A percentile compares a stretch with the other conserved stretches of the same genome.
Conservation (phyloP, 2,329 filamentous ascomycete genomes). For the Ophiostoma perfectum region DNA sequence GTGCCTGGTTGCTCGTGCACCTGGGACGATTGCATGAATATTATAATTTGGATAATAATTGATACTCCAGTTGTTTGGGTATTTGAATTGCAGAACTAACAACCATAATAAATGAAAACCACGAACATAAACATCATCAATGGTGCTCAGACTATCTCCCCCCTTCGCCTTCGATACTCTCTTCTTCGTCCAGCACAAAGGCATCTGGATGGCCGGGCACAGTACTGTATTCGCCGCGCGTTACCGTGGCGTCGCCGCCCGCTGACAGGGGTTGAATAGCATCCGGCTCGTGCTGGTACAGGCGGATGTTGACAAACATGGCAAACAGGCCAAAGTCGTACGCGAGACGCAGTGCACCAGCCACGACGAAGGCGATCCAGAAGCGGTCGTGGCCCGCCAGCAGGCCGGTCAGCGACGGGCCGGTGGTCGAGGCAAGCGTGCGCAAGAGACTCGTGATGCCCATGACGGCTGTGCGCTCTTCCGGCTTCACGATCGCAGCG, state of each 20-base stretch:
- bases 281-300: slow-evolving; percentile 46
- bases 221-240: slow-evolving; percentile 39
- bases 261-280: slow-evolving; percentile 30
- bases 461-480: slow-evolving; percentile 65
- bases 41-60: too few species aligned
- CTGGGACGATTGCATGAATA: too few species aligned
- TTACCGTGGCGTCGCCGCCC: slow-evolving; percentile 63
- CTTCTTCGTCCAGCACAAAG: slow-evolving; percentile 24
- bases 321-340: slow-evolving; percentile 56
- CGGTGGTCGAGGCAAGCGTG: slow-evolving; percentile 52
- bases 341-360: slow-evolving; percentile 47
- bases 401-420: slow-evolving; percentile 51
- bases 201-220: slow-evolving; percentile 23
- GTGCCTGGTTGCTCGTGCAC: background rate
- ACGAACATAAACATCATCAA: background rate
- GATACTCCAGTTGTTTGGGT: background rate
- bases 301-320: slow-evolving; percentile 54
- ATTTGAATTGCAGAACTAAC: background rate
- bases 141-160: background rate
- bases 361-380: slow-evolving; percentile 58
- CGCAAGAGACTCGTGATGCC: slow-evolving; percentile 59
- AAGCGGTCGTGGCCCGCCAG: slow-evolving; percentile 49
- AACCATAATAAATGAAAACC: background rate
- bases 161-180: slow-evolving; percentile 30
- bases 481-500: slow-evolving; percentile 58